Conservation (phyloP, 495 filamentous ascomycete species). For the Aspergillus mulundensis region DNA sequence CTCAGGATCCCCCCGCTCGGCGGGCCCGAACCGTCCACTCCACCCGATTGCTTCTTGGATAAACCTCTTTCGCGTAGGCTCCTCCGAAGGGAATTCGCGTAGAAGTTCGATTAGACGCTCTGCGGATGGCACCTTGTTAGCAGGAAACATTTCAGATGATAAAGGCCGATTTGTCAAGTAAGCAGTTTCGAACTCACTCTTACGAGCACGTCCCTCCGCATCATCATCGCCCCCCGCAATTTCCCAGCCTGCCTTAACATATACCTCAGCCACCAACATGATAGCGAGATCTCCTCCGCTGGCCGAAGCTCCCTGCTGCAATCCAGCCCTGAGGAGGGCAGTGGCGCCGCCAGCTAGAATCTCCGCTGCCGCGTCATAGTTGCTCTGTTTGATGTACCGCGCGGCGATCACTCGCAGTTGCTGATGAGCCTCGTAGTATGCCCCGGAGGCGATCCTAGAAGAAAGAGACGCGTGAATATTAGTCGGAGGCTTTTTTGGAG, state of each 20-base stretch:
- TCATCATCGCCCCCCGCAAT: slow-evolving; percentile 57
- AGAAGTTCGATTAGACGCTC: slow-evolving; percentile 61
- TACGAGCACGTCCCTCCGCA: slow-evolving; percentile 34
- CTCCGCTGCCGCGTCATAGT: slow-evolving; percentile 80
- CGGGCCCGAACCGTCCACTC: slow-evolving; percentile 78
- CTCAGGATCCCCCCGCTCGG: slow-evolving; percentile 90
- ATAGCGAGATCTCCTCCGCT: slow-evolving; percentile 88
- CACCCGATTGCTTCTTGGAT: slow-evolving; percentile 86
- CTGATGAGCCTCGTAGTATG: slow-evolving; percentile 96
- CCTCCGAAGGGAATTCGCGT: slow-evolving; percentile 72
- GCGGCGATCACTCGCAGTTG: slow-evolving; percentile 91
- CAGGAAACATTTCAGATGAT: not conserved
- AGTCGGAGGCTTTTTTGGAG: not conserved
- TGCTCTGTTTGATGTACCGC: slow-evolving; percentile 80
- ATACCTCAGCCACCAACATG: slow-evolving; percentile 79
- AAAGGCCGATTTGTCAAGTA: not conserved
- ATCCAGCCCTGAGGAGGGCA: slow-evolving; percentile 75
- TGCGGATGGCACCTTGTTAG: slow-evolving; percentile 14
- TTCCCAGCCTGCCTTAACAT: slow-evolving; percentile 73
- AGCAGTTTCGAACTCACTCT: slow-evolving; percentile 33
- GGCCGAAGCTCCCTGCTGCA: slow-evolving; percentile 66
- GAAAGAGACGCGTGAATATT: not conserved
- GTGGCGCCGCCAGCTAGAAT: slow-evolving; percentile 81
- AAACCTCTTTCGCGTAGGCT: slow-evolving; percentile 87
- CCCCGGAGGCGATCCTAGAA: slow-evolving; percentile 79